Conservation (phyloP, 1,139 yeast genomes). For the Zygosaccharomyces sapae region DNA sequence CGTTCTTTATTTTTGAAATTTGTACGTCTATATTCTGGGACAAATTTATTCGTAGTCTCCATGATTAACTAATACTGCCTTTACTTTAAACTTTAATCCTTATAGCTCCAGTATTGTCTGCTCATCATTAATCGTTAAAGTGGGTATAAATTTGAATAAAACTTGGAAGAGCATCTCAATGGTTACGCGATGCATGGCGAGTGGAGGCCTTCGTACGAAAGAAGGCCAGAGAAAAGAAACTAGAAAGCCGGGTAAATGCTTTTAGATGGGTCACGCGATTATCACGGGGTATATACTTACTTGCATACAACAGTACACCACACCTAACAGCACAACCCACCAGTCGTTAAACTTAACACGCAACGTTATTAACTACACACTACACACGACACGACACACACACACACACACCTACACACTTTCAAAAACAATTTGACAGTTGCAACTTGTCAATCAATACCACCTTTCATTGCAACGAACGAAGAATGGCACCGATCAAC, state of each 20-base stretch:
- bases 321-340: neutral
- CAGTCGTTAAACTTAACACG: neutral
- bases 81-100: no score
- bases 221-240: neutral
- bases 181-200: no score
- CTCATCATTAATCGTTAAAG: no score
- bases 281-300: neutral
- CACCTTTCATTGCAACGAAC: neutral
- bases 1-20: constrained; percentile 92
- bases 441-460: neutral
- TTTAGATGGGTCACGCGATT: neutral
- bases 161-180: no score
- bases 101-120: no score
- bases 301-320: no score
- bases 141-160: no score
- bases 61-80: neutral
- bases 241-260: no score
- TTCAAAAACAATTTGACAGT: neutral
- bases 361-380: constrained; percentile 2
- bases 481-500: constrained; percentile 3
- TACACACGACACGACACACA: constrained; percentile 8
- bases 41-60: constrained; percentile 66
- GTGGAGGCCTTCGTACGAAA: no score
- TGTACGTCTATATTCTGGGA: constrained; percentile 97
- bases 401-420: constrained; percentile 14